Percentiles rank a stretch among this genome's conserved stretches.
Evolutionary conservation across 1,139 yeast genomes (phyloP).

Genomic region (Martiniozyma asiatica): DNA sequence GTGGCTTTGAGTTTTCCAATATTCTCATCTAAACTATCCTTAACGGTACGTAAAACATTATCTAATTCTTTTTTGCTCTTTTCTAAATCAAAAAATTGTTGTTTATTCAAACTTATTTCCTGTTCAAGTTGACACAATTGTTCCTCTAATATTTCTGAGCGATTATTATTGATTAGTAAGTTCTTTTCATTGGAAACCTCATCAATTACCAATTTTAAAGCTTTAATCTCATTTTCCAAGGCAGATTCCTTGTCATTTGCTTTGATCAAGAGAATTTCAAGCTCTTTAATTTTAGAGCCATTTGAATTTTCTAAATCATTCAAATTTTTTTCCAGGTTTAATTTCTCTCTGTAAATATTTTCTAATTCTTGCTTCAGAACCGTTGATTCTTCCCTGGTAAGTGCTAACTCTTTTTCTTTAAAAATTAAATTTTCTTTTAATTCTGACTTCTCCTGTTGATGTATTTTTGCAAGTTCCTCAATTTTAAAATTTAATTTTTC

Average conservation of each 20-base stretch:
- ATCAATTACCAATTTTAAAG: constrained; percentile 8
- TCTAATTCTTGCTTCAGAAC: constrained; percentile 7
- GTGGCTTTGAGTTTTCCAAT: neutral
- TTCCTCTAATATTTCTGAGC: no score
- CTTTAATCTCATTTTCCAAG: constrained; percentile 4
- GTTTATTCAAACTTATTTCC: no score
- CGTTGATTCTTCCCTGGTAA: neutral
- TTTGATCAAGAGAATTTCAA: constrained; percentile 2
- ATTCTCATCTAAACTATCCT: neutral
- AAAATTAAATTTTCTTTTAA: neutral
- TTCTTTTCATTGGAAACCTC: constrained; percentile 9
- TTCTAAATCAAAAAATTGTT: constrained; percentile 10
- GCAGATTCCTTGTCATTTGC: constrained; percentile 5
- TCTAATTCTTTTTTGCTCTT: constrained; percentile 5
- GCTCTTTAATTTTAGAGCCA: neutral
- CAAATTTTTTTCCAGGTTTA: constrained; percentile 2
- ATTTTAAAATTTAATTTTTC: constrained; percentile 12
- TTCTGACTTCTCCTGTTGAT: constrained; percentile 3
- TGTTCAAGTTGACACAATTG: no score
- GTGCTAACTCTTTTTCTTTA: constrained; percentile 5
- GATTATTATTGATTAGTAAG: no score
- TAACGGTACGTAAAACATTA: neutral
- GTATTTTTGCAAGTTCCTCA: constrained; percentile 2
- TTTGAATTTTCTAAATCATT: constrained; percentile 2
- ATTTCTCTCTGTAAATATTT: constrained; percentile 5